A percentile compares a stretch with the other conserved stretches of the same genome.
These are phyloP conservation scores for Adansonia digitata DNA, from an alignment of 345 rosid genomes.

Conservation along the genomic window DNA sequence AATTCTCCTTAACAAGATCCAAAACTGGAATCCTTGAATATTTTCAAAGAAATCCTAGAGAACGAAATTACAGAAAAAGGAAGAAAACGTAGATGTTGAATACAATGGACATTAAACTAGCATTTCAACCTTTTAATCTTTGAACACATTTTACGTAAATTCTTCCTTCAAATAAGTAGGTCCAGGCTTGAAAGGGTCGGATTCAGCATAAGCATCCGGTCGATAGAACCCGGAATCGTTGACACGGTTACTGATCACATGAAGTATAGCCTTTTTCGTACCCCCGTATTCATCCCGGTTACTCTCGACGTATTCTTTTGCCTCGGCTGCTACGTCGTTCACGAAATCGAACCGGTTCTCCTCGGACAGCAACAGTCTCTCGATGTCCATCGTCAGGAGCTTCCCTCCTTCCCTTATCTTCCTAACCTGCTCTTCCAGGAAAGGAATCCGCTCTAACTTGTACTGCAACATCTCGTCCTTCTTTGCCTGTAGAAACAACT, in stretches of 20 bases:
- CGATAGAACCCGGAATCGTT: conserved; percentile 73
- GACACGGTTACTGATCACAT: conserved; percentile 75
- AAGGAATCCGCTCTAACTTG: conserved; percentile 60
- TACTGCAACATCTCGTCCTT: conserved; percentile 65
- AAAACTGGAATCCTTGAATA: no score
- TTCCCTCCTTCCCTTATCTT: conserved; percentile 59
- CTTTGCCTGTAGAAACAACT: conserved; percentile 42
- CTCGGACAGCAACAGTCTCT: conserved; percentile 62
- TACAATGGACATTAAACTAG: no score
- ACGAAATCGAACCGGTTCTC: conserved; percentile 73
- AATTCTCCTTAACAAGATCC: no score
- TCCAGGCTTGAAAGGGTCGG: conserved; percentile 77
- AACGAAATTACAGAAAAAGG: no score
- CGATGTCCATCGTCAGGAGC: conserved; percentile 62
- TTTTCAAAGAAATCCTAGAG: no score
- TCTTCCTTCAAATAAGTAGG: conserved; percentile 62
- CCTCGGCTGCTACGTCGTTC: conserved; percentile 83
- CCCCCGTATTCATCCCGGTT: conserved; percentile 80
- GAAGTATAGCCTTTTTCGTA: conserved; percentile 74
- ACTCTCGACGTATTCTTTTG: conserved; percentile 61
- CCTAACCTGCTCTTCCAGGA: conserved; percentile 87
- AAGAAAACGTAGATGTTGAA: no score
- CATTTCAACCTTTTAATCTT: neutral
- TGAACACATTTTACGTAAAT: conserved; percentile 31
- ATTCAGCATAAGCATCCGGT: conserved; percentile 61